Conservation (phyloP, 1,284 basidiomycete species). For the Ceratobasidium sp. region DNA sequence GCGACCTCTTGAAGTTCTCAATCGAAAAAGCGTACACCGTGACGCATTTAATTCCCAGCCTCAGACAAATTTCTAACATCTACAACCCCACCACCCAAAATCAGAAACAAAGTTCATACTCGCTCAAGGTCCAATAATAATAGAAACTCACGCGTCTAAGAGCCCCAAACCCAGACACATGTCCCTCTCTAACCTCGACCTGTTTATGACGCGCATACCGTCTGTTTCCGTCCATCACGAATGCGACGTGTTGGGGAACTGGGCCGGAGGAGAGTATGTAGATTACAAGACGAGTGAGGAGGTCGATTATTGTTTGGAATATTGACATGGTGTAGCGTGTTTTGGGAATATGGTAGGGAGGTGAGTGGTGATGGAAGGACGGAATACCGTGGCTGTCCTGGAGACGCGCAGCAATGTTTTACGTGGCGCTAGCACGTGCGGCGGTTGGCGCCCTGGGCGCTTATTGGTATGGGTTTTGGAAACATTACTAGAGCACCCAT, state of each 20-base stretch:
- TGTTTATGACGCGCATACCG: slow-evolving; percentile 86
- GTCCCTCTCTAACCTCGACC: slow-evolving; percentile 80
- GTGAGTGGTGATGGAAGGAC: background rate
- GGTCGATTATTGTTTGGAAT: slow-evolving; percentile 4
- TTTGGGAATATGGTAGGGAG: background rate
- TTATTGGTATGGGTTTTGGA: too few species aligned
- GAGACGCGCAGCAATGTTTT: background rate
- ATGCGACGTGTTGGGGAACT: slow-evolving; percentile 91
- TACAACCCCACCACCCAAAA: slow-evolving; percentile 56
- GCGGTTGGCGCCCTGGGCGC: background rate
- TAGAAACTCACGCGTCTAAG: slow-evolving; percentile 76
- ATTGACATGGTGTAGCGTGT: background rate
- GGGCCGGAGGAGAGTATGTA: slow-evolving; percentile 83
- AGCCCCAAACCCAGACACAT: slow-evolving; percentile 87
- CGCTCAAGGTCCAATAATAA: background rate
- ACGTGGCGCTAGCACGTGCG: slow-evolving; percentile 10
- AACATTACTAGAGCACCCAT: too few species aligned
- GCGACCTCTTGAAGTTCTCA: slow-evolving; percentile 94
- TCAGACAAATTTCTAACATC: slow-evolving; percentile 87
- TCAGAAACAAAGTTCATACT: background rate
- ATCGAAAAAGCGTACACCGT: slow-evolving; percentile 97
- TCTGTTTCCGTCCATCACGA: slow-evolving; percentile 99
- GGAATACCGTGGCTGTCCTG: background rate
- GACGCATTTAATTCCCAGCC: slow-evolving; percentile 83
- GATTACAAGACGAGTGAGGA: slow-evolving; percentile 64